Conservation (phyloP, 345 rosid species). For the Ricinus communis region DNA sequence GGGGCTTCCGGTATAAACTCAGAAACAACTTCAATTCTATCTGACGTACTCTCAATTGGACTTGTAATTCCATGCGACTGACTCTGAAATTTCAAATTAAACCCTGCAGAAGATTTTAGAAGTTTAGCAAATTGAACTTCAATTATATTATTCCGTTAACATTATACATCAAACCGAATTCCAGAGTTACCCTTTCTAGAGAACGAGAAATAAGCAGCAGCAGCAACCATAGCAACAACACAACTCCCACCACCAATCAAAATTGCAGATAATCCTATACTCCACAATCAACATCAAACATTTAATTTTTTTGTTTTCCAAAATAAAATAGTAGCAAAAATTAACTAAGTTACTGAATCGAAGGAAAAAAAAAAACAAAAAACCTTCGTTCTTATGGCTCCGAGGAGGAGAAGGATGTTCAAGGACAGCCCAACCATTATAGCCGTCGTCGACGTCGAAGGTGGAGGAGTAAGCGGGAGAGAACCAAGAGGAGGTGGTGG, state of each 20-base stretch:
- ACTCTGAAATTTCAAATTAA: conserved; percentile 36
- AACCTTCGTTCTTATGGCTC: conserved; percentile 40
- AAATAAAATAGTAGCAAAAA: neutral
- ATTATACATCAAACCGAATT: neutral
- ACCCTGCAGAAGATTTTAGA: conserved; percentile 48
- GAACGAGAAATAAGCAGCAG: conserved; percentile 57
- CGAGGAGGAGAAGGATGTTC: conserved; percentile 37
- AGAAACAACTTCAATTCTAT: conserved; percentile 23
- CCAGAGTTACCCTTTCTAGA: conserved; percentile 46
- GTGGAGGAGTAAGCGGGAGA: conserved; percentile 33
- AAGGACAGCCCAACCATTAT: conserved; percentile 63
- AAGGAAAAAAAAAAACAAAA: neutral
- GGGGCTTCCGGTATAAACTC: conserved; percentile 30
- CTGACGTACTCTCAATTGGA: conserved; percentile 20
- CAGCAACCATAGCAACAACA: conserved; percentile 49
- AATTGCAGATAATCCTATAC: conserved; percentile 47
- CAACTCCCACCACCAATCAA: conserved; percentile 56
- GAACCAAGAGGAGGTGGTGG: conserved; percentile 47
- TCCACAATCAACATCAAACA: neutral
- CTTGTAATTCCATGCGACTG: conserved; percentile 30
- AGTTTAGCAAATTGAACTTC: conserved; percentile 1
- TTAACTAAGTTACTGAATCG: neutral
- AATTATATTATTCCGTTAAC: too few species aligned
- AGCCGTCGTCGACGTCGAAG: conserved; percentile 21
- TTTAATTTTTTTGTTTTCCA: neutral